Percentiles rank a stretch among this genome's conserved stretches.
phyloP scores from a whole-genome alignment of 371 early-diverging fungal genomes.

The Lichtheimia corymbifera region DNA sequence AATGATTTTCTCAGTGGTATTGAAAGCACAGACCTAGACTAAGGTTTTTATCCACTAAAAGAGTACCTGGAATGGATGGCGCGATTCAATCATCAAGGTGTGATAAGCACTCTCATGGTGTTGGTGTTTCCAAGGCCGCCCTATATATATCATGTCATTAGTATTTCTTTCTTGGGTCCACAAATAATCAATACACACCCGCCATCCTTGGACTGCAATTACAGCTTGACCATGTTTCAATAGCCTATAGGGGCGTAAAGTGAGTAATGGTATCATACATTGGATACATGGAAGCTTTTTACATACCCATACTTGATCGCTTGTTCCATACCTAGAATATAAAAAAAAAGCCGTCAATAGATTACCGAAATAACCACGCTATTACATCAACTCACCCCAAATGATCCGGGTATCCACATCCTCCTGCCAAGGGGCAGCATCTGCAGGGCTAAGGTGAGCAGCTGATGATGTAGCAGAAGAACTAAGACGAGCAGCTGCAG shows the following conservation, averaged over 20 bases:
- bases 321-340: constrained; percentile 57
- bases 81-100: constrained; percentile 21
- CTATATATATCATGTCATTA: no score
- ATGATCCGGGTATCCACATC: constrained; percentile 82
- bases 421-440: constrained; percentile 76
- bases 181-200: no score
- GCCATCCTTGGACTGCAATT: constrained; percentile 74
- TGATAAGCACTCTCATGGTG: constrained; percentile 74
- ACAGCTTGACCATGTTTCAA: constrained; percentile 62
- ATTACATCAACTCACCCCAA: constrained; percentile 53
- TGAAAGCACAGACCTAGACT: no score
- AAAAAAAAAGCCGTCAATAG: neutral
- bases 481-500: constrained; percentile 20
- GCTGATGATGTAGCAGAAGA: constrained; percentile 16
- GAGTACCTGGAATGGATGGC: no score
- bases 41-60: no score
- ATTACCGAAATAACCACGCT: constrained; percentile 11
- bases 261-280: neutral
- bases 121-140: constrained; percentile 82
- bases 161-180: no score
- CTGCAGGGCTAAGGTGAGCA: constrained; percentile 44
- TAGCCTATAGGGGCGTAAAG: constrained; percentile 20
- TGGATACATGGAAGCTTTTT: neutral
- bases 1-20: no score
- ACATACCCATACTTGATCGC: constrained; percentile 55